phyloP scores from a whole-genome alignment of 2,329 filamentous ascomycete genomes.

The Curvularia spicifera region DNA sequence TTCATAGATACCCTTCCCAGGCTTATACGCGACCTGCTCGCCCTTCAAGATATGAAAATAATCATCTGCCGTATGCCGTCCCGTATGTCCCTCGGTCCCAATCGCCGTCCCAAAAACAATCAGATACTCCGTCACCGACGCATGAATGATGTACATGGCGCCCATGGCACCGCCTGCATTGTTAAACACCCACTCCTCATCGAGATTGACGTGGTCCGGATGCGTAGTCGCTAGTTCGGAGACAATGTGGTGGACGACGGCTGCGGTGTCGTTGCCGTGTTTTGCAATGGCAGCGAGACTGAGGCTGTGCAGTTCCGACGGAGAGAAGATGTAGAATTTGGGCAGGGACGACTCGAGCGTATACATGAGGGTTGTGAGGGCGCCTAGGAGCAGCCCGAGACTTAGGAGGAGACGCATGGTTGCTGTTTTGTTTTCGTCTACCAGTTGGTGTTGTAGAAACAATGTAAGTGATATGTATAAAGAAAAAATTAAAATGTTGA shows the following conservation, averaged over 20 bases:
- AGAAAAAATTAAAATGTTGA: too few relatives aligned
- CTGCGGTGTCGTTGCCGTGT: conserved; percentile 77
- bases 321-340: conserved; percentile 75
- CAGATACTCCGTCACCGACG: conserved; percentile 74
- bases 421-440: not conserved
- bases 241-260: conserved; percentile 73
- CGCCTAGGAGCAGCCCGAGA: conserved; percentile 33
- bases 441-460: too few relatives aligned
- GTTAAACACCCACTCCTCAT: conserved; percentile 90
- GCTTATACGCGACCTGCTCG: conserved; percentile 74
- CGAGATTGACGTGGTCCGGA: conserved; percentile 64
- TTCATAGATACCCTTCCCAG: conserved; percentile 65
- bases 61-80: conserved; percentile 89
- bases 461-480: too few relatives aligned
- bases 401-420: conserved; percentile 28
- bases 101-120: conserved; percentile 63
- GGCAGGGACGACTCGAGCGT: conserved; percentile 37
- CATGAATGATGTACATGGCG: conserved; percentile 87
- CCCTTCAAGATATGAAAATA: conserved; percentile 91
- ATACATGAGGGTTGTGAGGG: conserved; percentile 36
- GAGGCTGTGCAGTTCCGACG: conserved; percentile 71
- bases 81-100: conserved; percentile 86
- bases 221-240: conserved; percentile 62
- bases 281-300: conserved; percentile 68
- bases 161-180: conserved; percentile 93